Evolutionary conservation across 331 rosid species (phyloP).

Genomic region (Pyrus hybrid): DNA sequence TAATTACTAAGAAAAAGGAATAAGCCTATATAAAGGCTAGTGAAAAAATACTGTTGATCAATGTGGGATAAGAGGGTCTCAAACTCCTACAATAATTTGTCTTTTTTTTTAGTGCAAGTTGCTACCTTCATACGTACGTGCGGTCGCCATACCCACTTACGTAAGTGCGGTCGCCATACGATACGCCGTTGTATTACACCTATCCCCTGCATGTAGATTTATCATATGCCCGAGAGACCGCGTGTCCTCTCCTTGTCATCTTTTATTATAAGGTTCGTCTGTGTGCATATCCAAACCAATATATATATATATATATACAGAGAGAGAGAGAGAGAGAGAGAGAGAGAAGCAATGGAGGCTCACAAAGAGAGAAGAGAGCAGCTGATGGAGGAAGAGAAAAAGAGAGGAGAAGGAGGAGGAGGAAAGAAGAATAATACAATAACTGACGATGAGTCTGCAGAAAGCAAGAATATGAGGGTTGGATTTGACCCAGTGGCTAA

Average conservation of each 20-base stretch:
- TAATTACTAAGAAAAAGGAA: no score
- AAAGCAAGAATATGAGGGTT: not conserved
- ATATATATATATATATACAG: no score
- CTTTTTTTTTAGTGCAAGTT: no score
- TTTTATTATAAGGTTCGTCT: not conserved
- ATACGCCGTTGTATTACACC: no score
- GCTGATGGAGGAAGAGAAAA: conserved; percentile 1
- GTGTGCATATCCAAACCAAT: not conserved
- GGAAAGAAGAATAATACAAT: not conserved
- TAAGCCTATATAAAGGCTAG: no score
- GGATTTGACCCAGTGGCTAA: conserved; percentile 5
- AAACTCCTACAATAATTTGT: no score
- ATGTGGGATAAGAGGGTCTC: no score
- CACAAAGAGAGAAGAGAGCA: conserved; percentile 20
- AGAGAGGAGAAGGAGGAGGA: not conserved
- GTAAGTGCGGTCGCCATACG: no score
- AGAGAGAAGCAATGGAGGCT: conserved; percentile 28
- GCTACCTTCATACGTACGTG: no score
- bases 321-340: not conserved
- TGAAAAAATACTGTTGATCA: no score
- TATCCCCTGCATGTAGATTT: not conserved
- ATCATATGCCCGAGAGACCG: not conserved
- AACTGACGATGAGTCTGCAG: not conserved
- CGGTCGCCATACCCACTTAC: no score
- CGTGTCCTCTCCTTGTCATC: not conserved